Percentiles rank a stretch among this genome's conserved stretches.
phyloP scores from a whole-genome alignment of 2,329 filamentous ascomycete genomes.

The Purpureocillium takamizusanense region DNA sequence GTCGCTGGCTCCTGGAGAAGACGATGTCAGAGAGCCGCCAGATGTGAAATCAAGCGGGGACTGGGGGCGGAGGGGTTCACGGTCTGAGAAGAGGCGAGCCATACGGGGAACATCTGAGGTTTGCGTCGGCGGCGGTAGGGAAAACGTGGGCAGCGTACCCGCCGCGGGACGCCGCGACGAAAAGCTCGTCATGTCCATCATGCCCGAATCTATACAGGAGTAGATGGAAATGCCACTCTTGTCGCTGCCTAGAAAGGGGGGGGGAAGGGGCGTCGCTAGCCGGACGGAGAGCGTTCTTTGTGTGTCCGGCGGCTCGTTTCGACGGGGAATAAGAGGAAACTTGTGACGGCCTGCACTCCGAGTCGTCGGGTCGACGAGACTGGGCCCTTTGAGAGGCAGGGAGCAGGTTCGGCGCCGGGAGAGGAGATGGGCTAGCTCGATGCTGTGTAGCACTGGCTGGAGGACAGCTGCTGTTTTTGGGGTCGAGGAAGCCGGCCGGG shows the following conservation, averaged over 20 bases:
- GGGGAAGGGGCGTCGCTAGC: too few relatives aligned
- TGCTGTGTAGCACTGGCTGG: conserved; percentile 4
- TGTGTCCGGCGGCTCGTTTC: too few relatives aligned
- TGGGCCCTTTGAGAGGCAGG: too few relatives aligned
- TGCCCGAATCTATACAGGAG: too few relatives aligned
- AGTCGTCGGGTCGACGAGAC: too few relatives aligned
- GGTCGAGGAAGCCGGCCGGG: not conserved
- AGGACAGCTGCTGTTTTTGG: conserved; percentile 1
- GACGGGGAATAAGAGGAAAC: not conserved
- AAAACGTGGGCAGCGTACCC: conserved; percentile 22
- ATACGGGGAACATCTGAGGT: conserved; percentile 25
- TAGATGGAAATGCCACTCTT: too few relatives aligned
- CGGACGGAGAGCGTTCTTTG: too few relatives aligned
- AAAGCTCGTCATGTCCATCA: conserved; percentile 23
- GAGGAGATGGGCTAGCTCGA: not conserved
- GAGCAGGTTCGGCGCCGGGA: conserved; percentile 1
- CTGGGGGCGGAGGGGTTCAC: conserved; percentile 13
- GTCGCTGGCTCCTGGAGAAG: conserved; percentile 42
- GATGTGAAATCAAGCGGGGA: conserved; percentile 15
- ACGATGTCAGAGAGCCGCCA: conserved; percentile 24
- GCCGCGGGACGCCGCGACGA: conserved; percentile 24
- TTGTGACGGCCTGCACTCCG: too few relatives aligned
- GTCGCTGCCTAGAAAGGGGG: too few relatives aligned
- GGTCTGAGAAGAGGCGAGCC: conserved; percentile 10
- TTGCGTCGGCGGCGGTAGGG: conserved; percentile 22